phyloP scores from a whole-genome alignment of 805 yeast species.

The Hemisphaericaspora nanyangensis region DNA sequence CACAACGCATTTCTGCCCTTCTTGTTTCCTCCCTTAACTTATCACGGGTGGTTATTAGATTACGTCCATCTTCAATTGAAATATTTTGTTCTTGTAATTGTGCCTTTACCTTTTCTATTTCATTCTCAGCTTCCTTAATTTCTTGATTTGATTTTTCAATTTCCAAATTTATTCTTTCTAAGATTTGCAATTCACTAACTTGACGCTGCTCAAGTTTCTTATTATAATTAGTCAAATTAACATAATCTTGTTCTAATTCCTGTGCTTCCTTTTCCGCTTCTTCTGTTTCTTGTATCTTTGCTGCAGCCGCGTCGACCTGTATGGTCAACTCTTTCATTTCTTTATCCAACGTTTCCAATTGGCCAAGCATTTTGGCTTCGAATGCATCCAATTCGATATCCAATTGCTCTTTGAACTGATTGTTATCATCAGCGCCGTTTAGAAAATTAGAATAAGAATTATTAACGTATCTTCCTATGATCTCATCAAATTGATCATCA shows the following conservation, averaged over 20 bases:
- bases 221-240: slow-evolving; percentile 68
- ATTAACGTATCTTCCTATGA: slow-evolving; percentile 57
- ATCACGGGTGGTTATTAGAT: slow-evolving; percentile 58
- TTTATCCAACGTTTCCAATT: slow-evolving; percentile 32
- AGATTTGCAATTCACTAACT: slow-evolving; percentile 56
- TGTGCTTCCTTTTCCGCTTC: slow-evolving; percentile 52
- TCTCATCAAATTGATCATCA: slow-evolving; percentile 46
- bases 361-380: slow-evolving; percentile 13
- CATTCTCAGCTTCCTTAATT: not conserved
- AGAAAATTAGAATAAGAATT: slow-evolving; percentile 67
- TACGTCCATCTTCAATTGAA: slow-evolving; percentile 60
- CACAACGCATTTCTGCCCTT: too few species aligned
- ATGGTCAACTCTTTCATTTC: slow-evolving; percentile 37
- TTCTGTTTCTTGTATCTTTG: slow-evolving; percentile 44
- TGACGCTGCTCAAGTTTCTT: slow-evolving; percentile 63
- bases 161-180: slow-evolving; percentile 27
- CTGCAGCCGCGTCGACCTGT: slow-evolving; percentile 36
- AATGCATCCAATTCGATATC: slow-evolving; percentile 26
- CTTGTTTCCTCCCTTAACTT: too few species aligned
- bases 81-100: slow-evolving; percentile 52
- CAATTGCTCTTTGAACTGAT: slow-evolving; percentile 47
- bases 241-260: slow-evolving; percentile 67
- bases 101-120: slow-evolving; percentile 36
- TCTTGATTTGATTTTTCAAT: slow-evolving; percentile 12
- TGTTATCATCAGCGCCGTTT: slow-evolving; percentile 62